Percentiles rank a stretch among this genome's conserved stretches.
Conservation (phyloP, 805 yeast genomes). For the Cephaloascus albidus region DNA sequence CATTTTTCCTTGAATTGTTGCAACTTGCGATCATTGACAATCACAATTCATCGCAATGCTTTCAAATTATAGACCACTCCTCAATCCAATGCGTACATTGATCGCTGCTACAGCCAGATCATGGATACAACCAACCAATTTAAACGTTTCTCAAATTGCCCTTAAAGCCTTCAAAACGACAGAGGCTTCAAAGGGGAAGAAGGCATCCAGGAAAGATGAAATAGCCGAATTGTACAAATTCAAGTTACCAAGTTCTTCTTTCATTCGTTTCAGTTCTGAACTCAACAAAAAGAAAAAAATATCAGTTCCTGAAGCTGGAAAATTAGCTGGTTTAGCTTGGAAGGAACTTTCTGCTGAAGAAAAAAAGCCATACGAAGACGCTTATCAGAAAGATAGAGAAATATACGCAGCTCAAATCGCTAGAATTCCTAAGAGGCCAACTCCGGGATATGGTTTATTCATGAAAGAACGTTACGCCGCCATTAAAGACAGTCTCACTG, state of each 20-base stretch:
- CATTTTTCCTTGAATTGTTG: no score
- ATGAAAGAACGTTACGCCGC: conserved; percentile 11
- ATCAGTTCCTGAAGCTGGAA: no score
- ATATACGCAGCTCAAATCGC: not conserved
- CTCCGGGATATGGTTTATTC: conserved; percentile 31
- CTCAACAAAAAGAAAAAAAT: not conserved
- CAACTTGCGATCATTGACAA: not conserved
- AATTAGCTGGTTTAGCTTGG: no score
- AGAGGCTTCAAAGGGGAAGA: not conserved
- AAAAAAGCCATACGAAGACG: no score
- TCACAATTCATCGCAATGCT: not conserved
- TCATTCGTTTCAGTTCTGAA: no score
- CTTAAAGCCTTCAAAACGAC: not conserved
- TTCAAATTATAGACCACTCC: no score
- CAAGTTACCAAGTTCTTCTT: no score
- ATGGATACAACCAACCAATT: not conserved
- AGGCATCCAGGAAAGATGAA: not conserved
- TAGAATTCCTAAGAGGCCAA: conserved; percentile 28
- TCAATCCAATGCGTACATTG: no score
- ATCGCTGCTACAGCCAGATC: no score
- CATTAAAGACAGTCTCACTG: no score
- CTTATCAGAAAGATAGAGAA: no score
- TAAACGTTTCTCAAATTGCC: not conserved
- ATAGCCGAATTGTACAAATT: not conserved
- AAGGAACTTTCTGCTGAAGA: no score